These are phyloP conservation scores for Nelumbo lutea DNA, from an alignment of 164 flowering plant genomes.

Conservation along the genomic window DNA sequence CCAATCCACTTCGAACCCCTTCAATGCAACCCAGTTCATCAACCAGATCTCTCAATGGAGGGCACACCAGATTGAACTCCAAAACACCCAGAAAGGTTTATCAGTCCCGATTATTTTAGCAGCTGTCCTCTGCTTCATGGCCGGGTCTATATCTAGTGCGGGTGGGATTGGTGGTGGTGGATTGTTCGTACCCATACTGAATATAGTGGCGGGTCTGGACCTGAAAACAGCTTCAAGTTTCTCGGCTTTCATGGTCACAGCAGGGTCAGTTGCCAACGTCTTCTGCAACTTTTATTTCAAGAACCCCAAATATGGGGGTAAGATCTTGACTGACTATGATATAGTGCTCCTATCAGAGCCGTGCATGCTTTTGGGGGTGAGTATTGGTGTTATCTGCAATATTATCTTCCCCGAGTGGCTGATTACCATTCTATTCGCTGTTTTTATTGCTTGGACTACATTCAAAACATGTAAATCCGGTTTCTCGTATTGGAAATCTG, in stretches of 20 bases:
- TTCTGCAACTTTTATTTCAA: conserved; percentile 26
- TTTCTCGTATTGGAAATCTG: conserved; percentile 40
- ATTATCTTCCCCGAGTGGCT: conserved; percentile 63
- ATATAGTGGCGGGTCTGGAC: conserved; percentile 55
- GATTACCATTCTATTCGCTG: conserved; percentile 45
- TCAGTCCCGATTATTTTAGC: conserved; percentile 13
- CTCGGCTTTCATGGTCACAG: conserved; percentile 77
- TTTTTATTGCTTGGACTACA: conserved; percentile 59
- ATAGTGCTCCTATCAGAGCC: conserved; percentile 63
- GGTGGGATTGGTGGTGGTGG: conserved; percentile 86
- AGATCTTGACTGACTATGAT: conserved; percentile 49
- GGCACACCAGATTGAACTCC: no score
- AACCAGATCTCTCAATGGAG: no score
- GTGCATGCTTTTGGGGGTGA: conserved; percentile 65
- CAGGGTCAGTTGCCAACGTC: conserved; percentile 61
- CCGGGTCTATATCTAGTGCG: conserved; percentile 68
- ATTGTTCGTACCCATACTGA: conserved; percentile 53
- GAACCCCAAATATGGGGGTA: conserved; percentile 23
- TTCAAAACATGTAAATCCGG: conserved; percentile 51
- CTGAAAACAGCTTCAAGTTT: conserved; percentile 56
- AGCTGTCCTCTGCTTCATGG: conserved; percentile 41
- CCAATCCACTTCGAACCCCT: no score
- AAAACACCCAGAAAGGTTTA: neutral
- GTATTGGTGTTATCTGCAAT: conserved; percentile 68
- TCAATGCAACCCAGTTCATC: no score